Evolutionary conservation across 2,329 filamentous ascomycete species (phyloP).

Genomic region (Dothidotthia symphoricarpi): DNA sequence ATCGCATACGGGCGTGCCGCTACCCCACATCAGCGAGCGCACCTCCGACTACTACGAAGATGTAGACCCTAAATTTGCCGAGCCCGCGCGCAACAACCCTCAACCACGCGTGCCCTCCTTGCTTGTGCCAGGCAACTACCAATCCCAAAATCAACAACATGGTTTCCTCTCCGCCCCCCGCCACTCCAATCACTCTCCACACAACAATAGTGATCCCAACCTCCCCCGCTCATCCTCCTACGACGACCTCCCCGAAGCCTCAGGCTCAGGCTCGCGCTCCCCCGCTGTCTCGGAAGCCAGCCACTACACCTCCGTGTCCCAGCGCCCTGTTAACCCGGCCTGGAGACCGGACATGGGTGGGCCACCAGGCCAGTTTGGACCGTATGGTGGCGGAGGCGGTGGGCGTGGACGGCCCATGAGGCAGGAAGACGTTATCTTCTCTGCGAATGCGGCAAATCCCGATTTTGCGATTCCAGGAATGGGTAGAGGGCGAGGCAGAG

Average conservation of each 20-base stretch:
- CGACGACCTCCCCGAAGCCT: constrained; percentile 60
- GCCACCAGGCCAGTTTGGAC: constrained; percentile 40
- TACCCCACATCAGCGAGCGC: constrained; percentile 24
- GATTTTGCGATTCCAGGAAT: constrained; percentile 72
- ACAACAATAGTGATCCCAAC: constrained; percentile 31
- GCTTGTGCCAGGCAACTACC: constrained; percentile 36
- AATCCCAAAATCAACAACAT: constrained; percentile 8
- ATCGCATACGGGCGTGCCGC: constrained; percentile 23
- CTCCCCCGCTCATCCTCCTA: constrained; percentile 51
- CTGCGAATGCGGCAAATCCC: constrained; percentile 63
- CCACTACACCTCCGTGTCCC: constrained; percentile 86
- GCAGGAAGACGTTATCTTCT: constrained; percentile 70
- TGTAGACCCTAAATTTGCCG: constrained; percentile 81
- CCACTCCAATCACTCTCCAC: background rate
- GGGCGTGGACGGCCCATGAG: constrained; percentile 38
- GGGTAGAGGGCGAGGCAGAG: constrained; percentile 34
- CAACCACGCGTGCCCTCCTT: constrained; percentile 36
- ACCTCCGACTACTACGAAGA: constrained; percentile 80
- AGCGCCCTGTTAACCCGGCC: constrained; percentile 82
- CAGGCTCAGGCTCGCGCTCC: constrained; percentile 61
- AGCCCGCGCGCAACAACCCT: constrained; percentile 37
- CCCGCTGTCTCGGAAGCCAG: constrained; percentile 73
- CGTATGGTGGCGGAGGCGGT: constrained; percentile 37
- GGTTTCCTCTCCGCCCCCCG: constrained; percentile 23
- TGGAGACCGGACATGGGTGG: constrained; percentile 62